Base-by-base conservation (phyloP, 768 basidiomycete genomes). In the Kondoa subrosea region DNA sequence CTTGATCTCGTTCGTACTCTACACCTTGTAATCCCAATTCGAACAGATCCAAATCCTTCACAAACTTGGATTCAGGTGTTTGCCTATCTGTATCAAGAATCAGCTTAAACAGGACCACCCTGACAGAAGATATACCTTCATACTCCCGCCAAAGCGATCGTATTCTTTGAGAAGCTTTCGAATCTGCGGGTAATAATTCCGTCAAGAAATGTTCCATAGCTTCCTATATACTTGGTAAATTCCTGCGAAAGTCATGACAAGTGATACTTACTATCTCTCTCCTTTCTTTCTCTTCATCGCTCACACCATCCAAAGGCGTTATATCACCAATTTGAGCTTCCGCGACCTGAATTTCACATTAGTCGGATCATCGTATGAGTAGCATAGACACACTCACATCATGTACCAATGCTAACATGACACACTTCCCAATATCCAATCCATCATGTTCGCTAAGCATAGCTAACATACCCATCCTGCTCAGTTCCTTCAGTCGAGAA, bases 21-120 rank as follows among this genome's bases (percentile, higher is more conserved):
- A 33, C 74, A 83, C 87, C 89, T 81, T 92, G 89, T 0, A 84
- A 79, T 0, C 88, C 88, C 87, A 92, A 87, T 76, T 92, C 89
- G 67, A 90, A 85, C 3, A 87, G 81, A 74, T 92, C 89, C 2
- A 91, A 81, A 75, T 92, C 89, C 82, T 92, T 92, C 56, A 92
- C 89, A 74, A 92, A 90, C 67, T 79, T 83, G 0, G 90, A 88
- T 75, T 92, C 91, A 2, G 81, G 74, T 0, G 85, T 85, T 70
- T 50, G 40, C 12, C 40, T 8, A 50, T 50, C 40, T n/a, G n/a
- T n/a, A n/a, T n/a, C n/a, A n/a, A n/a, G n/a, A n/a, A n/a, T n/a
- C n/a, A n/a, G n/a, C n/a, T n/a, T n/a, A n/a, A n/a, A n/a, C n/a
- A n/a, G n/a, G n/a, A n/a, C n/a, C n/a, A n/a, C n/a, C n/a, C n/a